A percentile compares a stretch with the other conserved stretches of the same genome.
Conservation (phyloP, 306 rosid species). For the Fagus sylvatica region DNA sequence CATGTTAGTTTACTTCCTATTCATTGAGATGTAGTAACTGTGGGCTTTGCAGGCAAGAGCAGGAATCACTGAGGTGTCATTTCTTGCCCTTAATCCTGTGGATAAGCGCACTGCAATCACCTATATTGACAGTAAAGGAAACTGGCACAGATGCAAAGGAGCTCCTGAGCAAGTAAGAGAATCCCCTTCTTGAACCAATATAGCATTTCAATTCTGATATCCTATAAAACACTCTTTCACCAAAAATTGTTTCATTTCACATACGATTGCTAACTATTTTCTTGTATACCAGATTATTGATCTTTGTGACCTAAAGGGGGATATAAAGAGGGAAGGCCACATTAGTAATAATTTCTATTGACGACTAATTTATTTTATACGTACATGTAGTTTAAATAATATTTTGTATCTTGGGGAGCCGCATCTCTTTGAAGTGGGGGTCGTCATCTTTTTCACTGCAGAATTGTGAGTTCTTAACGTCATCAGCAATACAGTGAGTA, state of each 20-base stretch:
- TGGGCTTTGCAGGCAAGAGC: slow-evolving; percentile 69
- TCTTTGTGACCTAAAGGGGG: slow-evolving; percentile 71
- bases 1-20: slow-evolving; percentile 9
- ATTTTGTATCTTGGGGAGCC: too few relatives aligned
- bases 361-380: too few relatives aligned
- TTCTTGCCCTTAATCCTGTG: slow-evolving; percentile 92
- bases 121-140: slow-evolving; percentile 56
- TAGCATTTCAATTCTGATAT: not conserved
- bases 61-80: slow-evolving; percentile 82
- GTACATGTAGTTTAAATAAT: too few relatives aligned
- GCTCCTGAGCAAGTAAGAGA: slow-evolving; percentile 86
- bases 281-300: slow-evolving; percentile 63
- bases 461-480: too few relatives aligned
- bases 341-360: too few relatives aligned
- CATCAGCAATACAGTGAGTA: too few relatives aligned
- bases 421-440: too few relatives aligned
- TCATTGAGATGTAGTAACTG: not conserved
- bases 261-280: slow-evolving; percentile 11
- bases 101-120: slow-evolving; percentile 89
- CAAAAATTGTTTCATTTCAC: not conserved
- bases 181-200: not conserved
- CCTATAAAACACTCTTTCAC: not conserved
- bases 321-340: slow-evolving; percentile 49
- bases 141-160: slow-evolving; percentile 85
- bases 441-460: too few relatives aligned